A percentile compares a stretch with the other conserved stretches of the same genome.
Conservation (phyloP, 345 rosid genomes). For the Sonneratia alba region DNA sequence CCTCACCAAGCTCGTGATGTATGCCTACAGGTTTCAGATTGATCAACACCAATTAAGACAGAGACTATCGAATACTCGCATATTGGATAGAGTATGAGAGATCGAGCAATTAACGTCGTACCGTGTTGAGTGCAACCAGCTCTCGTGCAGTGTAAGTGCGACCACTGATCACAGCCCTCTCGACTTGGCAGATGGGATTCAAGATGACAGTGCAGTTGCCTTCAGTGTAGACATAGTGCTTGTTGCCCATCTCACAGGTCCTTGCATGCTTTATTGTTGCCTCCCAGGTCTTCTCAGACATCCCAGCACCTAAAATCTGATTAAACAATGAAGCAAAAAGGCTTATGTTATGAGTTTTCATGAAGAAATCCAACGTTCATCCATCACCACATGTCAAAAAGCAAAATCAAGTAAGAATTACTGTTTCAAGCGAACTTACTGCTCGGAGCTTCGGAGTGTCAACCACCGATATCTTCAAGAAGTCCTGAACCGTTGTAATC, state of each 20-base stretch:
- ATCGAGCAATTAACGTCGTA: constrained; percentile 8
- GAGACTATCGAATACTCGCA: too few relatives aligned
- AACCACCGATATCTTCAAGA: constrained; percentile 50
- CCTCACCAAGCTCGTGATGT: constrained; percentile 38
- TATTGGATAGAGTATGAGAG: neutral
- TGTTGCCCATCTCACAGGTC: constrained; percentile 55
- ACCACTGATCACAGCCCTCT: constrained; percentile 38
- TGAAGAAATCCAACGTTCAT: too few relatives aligned
- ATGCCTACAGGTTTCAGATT: constrained; percentile 22
- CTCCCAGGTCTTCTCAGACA: constrained; percentile 86
- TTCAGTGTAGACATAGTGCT: constrained; percentile 28
- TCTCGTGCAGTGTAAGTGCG: constrained; percentile 26
- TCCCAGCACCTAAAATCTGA: constrained; percentile 61
- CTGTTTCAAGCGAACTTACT: constrained; percentile 19
- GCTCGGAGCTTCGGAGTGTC: constrained; percentile 40
- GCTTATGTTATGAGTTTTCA: too few relatives aligned
- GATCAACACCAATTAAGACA: neutral
- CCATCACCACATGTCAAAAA: too few relatives aligned
- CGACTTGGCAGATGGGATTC: constrained; percentile 68
- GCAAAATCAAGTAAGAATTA: too few relatives aligned
- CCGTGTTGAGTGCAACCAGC: constrained; percentile 24
- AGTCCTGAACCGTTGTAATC: constrained; percentile 66
- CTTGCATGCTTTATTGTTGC: constrained; percentile 61
- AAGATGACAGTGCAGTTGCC: constrained; percentile 23
- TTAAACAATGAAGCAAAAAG: neutral